Evolutionary conservation across 495 filamentous ascomycete genomes (phyloP), one percentile per base, ranked within the genome.

Genomic region (Parachaetomium inaequale): DNA sequence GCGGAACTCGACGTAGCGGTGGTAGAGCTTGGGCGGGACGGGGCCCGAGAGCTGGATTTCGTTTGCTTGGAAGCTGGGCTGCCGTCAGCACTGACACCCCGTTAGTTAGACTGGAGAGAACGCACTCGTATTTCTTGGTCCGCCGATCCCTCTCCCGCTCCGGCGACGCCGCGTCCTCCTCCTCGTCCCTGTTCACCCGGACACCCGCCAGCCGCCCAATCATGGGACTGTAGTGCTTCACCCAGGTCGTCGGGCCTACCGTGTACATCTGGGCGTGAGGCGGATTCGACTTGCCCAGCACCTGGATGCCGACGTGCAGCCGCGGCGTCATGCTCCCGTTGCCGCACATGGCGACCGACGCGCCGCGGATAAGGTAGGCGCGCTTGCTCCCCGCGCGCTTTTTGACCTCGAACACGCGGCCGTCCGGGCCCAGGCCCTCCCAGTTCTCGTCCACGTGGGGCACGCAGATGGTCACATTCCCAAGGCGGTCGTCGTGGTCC

Each of bases 1-100:
- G 47, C 84, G 88, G 72, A 97, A 96, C 70, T 94, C 93, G 49
- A 97, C 92, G 74, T 87, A 98, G 62, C 90, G 87, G 70, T 96
- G 92, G 70, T 95, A 95, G 28, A 98, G 79, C 50, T 83, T 76
- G 3, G 81, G 70, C 0, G 93, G 92, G 0, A 93, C 87, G 0
- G 93, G 93, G 0, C 93, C 93, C 25, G 81, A 78, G 31, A 98
- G 82, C 63, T 97, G 93, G 49, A 98, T 85, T 64, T 96, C 88
- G 71, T 93, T 94, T 40, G 93, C 91, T 82, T 96, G 91, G 76
- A 98, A 98, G 72, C 88, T 92, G 40, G 1, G 14, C 7, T 43
- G 4, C 21, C 38, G 45, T 67, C 54, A 64, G 68, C 28, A 36
- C 57, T 47, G 3, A 7, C 31, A 25, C 10, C 3, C 2, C 23